A percentile compares a stretch with the other conserved stretches of the same genome.
These are phyloP conservation scores for Teratosphaeria epicoccoides DNA, from an alignment of 2,329 filamentous ascomycete genomes.

Conservation along the genomic window DNA sequence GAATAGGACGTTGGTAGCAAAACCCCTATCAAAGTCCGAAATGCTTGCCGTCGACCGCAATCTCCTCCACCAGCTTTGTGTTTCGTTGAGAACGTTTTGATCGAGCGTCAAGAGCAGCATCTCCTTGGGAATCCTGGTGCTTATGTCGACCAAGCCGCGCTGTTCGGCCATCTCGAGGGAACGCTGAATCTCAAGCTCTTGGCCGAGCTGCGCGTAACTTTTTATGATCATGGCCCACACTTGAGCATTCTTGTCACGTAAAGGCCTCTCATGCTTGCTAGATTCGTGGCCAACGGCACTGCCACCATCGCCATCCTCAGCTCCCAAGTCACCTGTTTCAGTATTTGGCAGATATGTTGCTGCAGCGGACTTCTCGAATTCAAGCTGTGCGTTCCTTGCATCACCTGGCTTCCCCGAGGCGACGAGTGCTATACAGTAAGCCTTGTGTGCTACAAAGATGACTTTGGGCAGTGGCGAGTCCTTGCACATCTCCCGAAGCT, in stretches of 20 bases:
- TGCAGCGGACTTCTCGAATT: neutral
- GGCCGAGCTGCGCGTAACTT: neutral
- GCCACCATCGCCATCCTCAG: neutral
- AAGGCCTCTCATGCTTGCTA: neutral
- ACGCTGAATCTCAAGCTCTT: neutral
- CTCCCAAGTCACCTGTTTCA: neutral
- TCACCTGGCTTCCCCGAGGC: neutral
- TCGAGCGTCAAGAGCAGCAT: neutral
- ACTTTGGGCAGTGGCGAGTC: neutral
- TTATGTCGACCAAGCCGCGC: neutral
- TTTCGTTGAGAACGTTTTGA: neutral
- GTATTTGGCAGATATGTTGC: neutral
- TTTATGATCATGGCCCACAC: neutral
- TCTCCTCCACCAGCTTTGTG: neutral
- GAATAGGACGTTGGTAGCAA: neutral
- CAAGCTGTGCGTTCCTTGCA: neutral
- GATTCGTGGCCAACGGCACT: neutral
- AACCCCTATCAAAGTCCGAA: neutral
- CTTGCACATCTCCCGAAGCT: neutral
- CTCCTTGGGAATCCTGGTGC: neutral
- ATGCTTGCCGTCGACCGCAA: neutral
- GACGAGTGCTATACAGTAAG: neutral
- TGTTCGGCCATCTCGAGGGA: neutral
- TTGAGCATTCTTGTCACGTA: neutral
- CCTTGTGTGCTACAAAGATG: neutral